Conservation (phyloP, 2,329 filamentous ascomycete species). For the Diaporthe nobilis region DNA sequence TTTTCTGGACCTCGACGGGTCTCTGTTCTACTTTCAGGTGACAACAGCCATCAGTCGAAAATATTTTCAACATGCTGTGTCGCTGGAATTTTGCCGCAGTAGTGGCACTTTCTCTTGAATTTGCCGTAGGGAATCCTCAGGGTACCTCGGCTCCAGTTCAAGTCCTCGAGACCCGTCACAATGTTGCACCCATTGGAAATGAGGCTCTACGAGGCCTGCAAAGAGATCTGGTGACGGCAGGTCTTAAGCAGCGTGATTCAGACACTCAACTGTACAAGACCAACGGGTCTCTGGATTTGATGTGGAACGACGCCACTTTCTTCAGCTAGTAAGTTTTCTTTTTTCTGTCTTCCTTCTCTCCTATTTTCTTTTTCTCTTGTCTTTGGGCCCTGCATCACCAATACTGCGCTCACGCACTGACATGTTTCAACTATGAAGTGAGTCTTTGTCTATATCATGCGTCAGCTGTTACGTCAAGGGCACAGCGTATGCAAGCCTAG, state of each 20-base stretch:
- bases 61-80: not conserved
- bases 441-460: conserved; percentile 59
- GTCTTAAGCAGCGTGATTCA: conserved; percentile 43
- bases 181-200: conserved; percentile 42
- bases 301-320: conserved; percentile 56
- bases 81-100: not conserved
- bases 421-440: not conserved
- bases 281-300: conserved; percentile 54
- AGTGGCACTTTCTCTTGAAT: not conserved
- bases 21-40: not conserved
- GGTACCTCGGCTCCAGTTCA: conserved; percentile 14
- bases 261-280: conserved; percentile 46
- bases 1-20: not conserved
- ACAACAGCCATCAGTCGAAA: not conserved
- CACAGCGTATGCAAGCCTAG: conserved; percentile 58
- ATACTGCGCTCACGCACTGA: conserved; percentile 2
- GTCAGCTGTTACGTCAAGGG: conserved; percentile 66
- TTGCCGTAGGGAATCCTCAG: not conserved
- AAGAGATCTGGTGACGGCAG: conserved; percentile 44
- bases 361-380: not conserved
- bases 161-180: conserved; percentile 46
- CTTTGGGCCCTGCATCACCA: not conserved
- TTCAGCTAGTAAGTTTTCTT: conserved; percentile 50
- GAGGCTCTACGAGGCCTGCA: conserved; percentile 44
- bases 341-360: not conserved